phyloP scores from a whole-genome alignment of 2,329 filamentous ascomycete species.

The Cladosporium sphaerospermum region DNA sequence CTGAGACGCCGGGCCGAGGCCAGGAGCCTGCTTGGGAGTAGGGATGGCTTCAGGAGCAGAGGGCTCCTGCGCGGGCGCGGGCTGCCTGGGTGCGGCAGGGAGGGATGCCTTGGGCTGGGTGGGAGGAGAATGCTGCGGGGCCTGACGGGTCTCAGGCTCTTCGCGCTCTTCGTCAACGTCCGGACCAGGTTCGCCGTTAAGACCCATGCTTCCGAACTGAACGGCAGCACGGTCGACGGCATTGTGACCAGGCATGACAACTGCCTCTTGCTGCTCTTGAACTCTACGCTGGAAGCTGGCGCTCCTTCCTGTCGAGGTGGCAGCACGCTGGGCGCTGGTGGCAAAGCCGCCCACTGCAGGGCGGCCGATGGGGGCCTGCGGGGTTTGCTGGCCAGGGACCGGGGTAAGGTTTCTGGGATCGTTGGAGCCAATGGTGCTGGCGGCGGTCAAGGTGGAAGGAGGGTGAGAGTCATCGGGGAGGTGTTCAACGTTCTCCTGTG shows the following conservation, averaged over 20 bases:
- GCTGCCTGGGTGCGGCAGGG: conserved; percentile 59
- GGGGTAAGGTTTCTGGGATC: conserved; percentile 67
- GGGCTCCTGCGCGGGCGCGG: conserved; percentile 35
- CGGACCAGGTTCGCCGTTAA: conserved; percentile 67
- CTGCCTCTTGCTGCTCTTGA: conserved; percentile 91
- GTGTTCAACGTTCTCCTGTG: conserved; percentile 86
- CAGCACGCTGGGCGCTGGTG: conserved; percentile 75
- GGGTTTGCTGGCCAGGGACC: conserved; percentile 51
- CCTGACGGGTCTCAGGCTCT: conserved; percentile 90
- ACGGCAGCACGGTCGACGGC: conserved; percentile 89
- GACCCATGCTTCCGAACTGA: conserved; percentile 90
- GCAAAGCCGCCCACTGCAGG: conserved; percentile 67
- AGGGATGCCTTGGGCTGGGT: conserved; percentile 79
- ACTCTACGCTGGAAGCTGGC: conserved; percentile 80
- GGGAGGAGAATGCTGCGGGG: conserved; percentile 86
- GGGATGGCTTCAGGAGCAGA: conserved; percentile 34
- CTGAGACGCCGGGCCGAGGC: conserved; percentile 55
- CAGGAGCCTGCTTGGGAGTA: conserved; percentile 55
- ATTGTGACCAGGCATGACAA: conserved; percentile 96
- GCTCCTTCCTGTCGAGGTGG: conserved; percentile 56
- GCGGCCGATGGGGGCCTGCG: conserved; percentile 53
- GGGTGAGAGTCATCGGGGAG: conserved; percentile 75
- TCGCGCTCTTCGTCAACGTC: conserved; percentile 93
- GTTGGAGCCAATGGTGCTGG: conserved; percentile 85
- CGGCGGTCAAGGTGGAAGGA: conserved; percentile 71